These are phyloP conservation scores for Liriodendron chinense DNA, from an alignment of 164 flowering plant species.

Conservation along the genomic window DNA sequence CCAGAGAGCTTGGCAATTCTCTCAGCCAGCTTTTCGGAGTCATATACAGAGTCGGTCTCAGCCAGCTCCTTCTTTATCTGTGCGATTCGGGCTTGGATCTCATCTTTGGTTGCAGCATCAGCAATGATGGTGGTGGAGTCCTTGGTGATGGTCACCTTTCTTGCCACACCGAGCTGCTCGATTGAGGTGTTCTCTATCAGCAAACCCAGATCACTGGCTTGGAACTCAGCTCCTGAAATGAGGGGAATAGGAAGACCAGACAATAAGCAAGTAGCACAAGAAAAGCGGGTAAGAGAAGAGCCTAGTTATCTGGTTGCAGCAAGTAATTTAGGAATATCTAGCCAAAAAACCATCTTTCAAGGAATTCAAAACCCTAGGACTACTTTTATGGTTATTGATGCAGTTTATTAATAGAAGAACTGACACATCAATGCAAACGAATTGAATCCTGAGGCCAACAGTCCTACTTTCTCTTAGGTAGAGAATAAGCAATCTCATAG, in stretches of 20 bases:
- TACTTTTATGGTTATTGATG: too few relatives aligned
- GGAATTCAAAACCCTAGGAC: too few relatives aligned
- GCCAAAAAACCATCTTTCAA: too few relatives aligned
- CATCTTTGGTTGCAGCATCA: constrained; percentile 96
- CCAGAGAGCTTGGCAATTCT: constrained; percentile 98
- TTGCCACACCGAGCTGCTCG: constrained; percentile 90
- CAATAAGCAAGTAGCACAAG: neutral
- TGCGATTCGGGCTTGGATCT: constrained; percentile 83
- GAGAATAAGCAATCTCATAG: too few relatives aligned
- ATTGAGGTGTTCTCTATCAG: constrained; percentile 69
- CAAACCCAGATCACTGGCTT: constrained; percentile 84
- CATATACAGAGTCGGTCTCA: constrained; percentile 94
- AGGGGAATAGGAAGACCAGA: neutral
- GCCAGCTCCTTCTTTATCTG: constrained; percentile 88
- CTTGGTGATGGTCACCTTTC: constrained; percentile 84
- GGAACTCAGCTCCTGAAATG: constrained; percentile 80
- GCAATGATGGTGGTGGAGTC: constrained; percentile 94
- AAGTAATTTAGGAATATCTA: too few relatives aligned
- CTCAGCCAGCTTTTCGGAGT: constrained; percentile 90
- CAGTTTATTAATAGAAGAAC: too few relatives aligned
- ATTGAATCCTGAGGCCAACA: too few relatives aligned
- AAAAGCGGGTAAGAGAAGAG: neutral
- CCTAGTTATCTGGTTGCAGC: neutral
- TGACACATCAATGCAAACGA: too few relatives aligned
- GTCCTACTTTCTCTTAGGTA: too few relatives aligned